phyloP scores from a whole-genome alignment of 2,329 filamentous ascomycete genomes.

The Fusarium sp. region DNA sequence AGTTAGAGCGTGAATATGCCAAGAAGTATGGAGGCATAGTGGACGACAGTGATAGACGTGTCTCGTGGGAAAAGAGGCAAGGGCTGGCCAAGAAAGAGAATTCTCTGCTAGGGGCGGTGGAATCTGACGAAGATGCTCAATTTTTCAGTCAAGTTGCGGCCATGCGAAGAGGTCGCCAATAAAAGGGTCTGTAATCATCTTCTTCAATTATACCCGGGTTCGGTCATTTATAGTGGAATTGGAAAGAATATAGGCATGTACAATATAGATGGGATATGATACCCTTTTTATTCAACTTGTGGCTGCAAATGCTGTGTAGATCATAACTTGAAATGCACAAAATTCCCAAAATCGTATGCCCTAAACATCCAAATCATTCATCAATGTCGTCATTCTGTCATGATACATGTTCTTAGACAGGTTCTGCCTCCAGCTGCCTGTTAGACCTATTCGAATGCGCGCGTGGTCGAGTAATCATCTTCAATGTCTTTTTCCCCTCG shows the following conservation, averaged over 20 bases:
- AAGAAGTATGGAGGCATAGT: background rate
- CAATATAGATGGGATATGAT: background rate
- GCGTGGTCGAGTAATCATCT: constrained; percentile 24
- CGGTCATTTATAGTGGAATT: constrained; percentile 4
- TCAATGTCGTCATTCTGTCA: background rate
- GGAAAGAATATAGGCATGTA: background rate
- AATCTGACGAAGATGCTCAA: background rate
- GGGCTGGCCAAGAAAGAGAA: background rate
- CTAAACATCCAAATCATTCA: background rate
- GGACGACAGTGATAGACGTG: background rate
- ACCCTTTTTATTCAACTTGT: constrained; percentile 21
- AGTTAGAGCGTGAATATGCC: background rate
- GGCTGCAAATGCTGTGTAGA: background rate
- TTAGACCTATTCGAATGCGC: constrained; percentile 33
- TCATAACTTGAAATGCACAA: constrained; percentile 11
- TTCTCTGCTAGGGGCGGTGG: background rate
- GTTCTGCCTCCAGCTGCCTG: constrained; percentile 12
- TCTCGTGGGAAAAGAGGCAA: background rate
- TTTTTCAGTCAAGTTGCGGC: background rate
- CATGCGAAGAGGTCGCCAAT: background rate
- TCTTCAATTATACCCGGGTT: constrained; percentile 17
- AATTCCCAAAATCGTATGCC: background rate
- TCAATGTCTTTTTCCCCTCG: constrained; percentile 31
- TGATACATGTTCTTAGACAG: background rate
- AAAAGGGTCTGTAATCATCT: background rate